phyloP scores from a whole-genome alignment of 2,329 filamentous ascomycete species.

The Neofusicoccum parvum region DNA sequence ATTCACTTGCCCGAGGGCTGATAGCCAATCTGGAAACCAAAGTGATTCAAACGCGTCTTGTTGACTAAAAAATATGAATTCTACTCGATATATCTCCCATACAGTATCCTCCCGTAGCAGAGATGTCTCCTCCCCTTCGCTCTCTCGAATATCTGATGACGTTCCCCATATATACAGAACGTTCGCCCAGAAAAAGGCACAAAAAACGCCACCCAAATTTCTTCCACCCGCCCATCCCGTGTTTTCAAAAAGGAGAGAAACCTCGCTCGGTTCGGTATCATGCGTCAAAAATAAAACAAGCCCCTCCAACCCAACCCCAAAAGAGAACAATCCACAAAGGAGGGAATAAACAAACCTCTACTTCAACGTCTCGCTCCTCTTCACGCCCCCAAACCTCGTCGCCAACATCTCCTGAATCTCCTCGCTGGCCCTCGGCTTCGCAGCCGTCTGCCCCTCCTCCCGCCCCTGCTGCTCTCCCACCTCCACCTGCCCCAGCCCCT shows the following conservation, averaged over 20 bases:
- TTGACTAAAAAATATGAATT: too few species aligned
- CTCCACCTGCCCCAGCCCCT: conserved; percentile 19
- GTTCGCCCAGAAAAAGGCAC: too few species aligned
- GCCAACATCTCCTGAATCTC: conserved; percentile 22
- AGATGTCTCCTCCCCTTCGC: too few species aligned
- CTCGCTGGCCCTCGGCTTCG: neutral
- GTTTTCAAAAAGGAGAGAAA: conserved; percentile 3
- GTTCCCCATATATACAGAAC: too few species aligned
- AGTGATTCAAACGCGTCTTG: too few species aligned
- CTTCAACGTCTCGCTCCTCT: conserved; percentile 15
- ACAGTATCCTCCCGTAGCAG: too few species aligned
- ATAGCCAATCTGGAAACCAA: too few species aligned
- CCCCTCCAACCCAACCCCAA: neutral
- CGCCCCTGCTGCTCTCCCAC: neutral
- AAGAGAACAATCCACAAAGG: neutral
- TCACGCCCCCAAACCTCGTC: conserved; percentile 19
- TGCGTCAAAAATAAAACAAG: neutral
- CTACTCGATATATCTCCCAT: too few species aligned
- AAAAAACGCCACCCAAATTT: too few species aligned
- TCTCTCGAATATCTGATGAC: too few species aligned
- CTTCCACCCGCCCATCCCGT: too few species aligned
- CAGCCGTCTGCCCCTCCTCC: neutral
- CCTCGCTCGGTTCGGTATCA: conserved; percentile 10
- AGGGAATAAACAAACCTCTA: neutral
- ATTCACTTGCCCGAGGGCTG: too few species aligned